A percentile compares a stretch with the other conserved stretches of the same genome.
These are phyloP conservation scores for Raffaelea arxii DNA, from an alignment of 2,329 filamentous ascomycete genomes.

Conservation along the genomic window DNA sequence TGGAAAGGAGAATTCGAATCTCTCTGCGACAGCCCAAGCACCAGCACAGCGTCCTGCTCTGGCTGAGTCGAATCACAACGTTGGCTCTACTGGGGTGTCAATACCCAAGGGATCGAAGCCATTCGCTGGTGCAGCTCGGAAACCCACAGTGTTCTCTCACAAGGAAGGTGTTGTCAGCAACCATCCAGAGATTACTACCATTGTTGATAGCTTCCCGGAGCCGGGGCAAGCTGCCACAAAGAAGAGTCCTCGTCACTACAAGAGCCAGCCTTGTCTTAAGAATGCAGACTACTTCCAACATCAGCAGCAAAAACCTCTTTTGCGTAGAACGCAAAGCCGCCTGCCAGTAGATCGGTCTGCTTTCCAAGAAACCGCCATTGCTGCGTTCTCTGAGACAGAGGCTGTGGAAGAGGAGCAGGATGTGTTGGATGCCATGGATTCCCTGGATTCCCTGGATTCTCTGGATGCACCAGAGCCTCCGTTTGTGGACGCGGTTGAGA, in stretches of 20 bases:
- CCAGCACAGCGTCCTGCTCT: conserved; percentile 12
- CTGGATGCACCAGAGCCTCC: conserved; percentile 28
- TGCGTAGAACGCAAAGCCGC: conserved; percentile 12
- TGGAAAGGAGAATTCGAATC: conserved; percentile 26
- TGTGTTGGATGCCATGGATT: conserved; percentile 6
- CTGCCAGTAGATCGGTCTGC: conserved; percentile 8
- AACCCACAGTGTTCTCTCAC: conserved; percentile 1
- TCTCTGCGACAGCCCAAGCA: conserved; percentile 5
- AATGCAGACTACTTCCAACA: conserved; percentile 7
- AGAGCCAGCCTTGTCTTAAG: conserved; percentile 44
- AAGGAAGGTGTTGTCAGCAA: too few species aligned
- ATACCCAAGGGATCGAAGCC: too few species aligned
- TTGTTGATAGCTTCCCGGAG: conserved; percentile 1
- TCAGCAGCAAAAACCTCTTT: conserved; percentile 8
- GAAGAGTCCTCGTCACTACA: conserved; percentile 35
- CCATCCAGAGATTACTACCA: neutral
- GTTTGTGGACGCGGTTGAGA: conserved; percentile 37
- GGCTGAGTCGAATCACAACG: too few species aligned
- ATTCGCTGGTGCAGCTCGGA: conserved; percentile 2
- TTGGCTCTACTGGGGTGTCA: neutral
- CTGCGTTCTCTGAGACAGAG: conserved; percentile 12
- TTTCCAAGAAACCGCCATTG: conserved; percentile 5
- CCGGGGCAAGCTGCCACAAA: neutral
- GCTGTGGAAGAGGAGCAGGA: conserved; percentile 20
- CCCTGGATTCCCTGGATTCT: too few species aligned